Conservation (phyloP, 768 basidiomycete species). For the Kwoniella heveanensis region DNA sequence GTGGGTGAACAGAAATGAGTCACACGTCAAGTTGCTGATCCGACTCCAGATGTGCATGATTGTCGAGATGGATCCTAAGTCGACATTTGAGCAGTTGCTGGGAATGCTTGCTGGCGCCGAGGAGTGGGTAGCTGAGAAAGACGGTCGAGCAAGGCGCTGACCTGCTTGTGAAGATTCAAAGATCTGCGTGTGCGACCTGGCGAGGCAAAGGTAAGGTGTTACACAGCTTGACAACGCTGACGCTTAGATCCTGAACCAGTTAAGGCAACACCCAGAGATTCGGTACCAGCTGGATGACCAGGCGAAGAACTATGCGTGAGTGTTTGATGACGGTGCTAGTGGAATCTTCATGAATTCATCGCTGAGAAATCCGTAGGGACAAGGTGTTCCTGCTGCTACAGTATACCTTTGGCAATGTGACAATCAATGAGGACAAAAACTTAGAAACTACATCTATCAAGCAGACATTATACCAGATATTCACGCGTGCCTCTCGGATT, state of each 20-base stretch:
- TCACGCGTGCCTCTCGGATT: constrained; percentile 75
- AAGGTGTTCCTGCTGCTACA: constrained; percentile 82
- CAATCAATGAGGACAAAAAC: constrained; percentile 64
- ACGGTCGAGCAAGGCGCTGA: background rate
- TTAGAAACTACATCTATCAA: constrained; percentile 59
- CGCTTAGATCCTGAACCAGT: constrained; percentile 23
- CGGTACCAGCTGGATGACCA: constrained; percentile 71
- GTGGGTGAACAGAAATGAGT: background rate
- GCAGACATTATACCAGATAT: constrained; percentile 70
- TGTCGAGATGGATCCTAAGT: background rate
- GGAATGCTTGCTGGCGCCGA: constrained; percentile 25
- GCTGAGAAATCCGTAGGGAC: constrained; percentile 58
- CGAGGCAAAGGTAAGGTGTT: constrained; percentile 34
- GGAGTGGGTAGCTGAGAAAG: constrained; percentile 30
- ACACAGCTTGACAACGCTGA: constrained; percentile 17
- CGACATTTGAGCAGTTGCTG: background rate
- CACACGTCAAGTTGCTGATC: background rate
- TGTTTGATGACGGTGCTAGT: too few species aligned
- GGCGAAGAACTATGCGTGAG: constrained; percentile 64
- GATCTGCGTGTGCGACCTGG: constrained; percentile 47
- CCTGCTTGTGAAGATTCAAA: constrained; percentile 28
- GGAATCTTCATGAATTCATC: background rate
- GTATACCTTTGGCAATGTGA: constrained; percentile 59
- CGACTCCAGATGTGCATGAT: background rate
- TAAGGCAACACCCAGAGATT: constrained; percentile 65